A percentile compares a stretch with the other conserved stretches of the same genome.
Evolutionary conservation across 2,329 filamentous ascomycete genomes (phyloP).

Genomic region (Pseudophaeomoniella oleicola): DNA sequence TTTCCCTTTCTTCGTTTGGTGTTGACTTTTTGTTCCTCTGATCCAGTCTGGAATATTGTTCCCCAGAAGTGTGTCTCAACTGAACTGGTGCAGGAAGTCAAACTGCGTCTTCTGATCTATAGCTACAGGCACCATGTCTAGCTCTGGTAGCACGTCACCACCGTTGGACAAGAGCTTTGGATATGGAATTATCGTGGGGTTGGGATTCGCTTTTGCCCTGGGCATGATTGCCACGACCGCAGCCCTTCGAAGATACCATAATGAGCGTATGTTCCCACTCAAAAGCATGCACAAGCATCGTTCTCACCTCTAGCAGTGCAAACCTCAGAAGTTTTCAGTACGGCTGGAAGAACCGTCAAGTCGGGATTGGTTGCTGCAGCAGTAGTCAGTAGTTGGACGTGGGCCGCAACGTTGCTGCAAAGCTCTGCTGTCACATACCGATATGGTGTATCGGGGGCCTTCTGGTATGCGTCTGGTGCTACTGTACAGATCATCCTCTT

Average conservation of each 20-base stretch:
- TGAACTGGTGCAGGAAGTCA: background rate
- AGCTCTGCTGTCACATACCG: constrained; percentile 64
- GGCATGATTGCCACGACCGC: constrained; percentile 63
- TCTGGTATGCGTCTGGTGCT: constrained; percentile 57
- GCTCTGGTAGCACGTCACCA: no score
- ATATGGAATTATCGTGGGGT: constrained; percentile 63
- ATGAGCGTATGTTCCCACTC: background rate
- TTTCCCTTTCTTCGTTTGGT: no score
- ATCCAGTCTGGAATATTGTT: no score
- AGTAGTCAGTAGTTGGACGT: constrained; percentile 89
- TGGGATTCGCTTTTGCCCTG: constrained; percentile 60
- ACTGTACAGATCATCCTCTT: constrained; percentile 82
- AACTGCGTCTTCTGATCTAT: background rate
- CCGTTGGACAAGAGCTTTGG: constrained; percentile 41
- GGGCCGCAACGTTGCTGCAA: constrained; percentile 72
- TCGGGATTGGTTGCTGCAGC: constrained; percentile 76
- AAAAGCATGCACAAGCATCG: background rate
- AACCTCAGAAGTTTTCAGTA: constrained; percentile 86
- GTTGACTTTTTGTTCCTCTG: no score
- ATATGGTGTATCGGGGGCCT: constrained; percentile 54
- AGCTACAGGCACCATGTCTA: no score
- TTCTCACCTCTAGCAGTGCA: constrained; percentile 35
- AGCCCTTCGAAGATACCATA: constrained; percentile 28
- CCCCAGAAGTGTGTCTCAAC: background rate
- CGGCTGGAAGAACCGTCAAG: constrained; percentile 76